phyloP scores from a whole-genome alignment of 805 yeast species.

The Candida taoyuanica region DNA sequence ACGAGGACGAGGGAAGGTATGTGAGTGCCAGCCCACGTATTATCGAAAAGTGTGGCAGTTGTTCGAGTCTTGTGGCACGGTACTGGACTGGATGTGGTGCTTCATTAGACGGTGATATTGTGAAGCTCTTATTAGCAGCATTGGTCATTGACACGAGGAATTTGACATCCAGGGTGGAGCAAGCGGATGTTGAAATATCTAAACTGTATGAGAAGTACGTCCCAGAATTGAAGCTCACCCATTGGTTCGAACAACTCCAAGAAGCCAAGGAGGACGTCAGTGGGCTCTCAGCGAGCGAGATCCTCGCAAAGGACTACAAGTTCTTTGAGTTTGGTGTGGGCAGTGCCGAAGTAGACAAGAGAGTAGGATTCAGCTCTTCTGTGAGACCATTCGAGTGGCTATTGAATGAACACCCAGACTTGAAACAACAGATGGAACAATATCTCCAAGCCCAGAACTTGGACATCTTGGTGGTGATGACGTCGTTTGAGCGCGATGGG shows the following conservation, averaged over 20 bases:
- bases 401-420: conserved; percentile 22
- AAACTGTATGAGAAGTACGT: conserved; percentile 30
- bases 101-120: conserved; percentile 11
- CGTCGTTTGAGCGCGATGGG: conserved; percentile 10
- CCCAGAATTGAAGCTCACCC: not conserved
- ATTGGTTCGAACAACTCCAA: conserved; percentile 33
- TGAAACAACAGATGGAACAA: conserved; percentile 24
- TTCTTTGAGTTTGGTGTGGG: conserved; percentile 44
- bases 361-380: conserved; percentile 73
- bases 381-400: conserved; percentile 52
- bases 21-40: conserved; percentile 56
- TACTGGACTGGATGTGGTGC: conserved; percentile 41
- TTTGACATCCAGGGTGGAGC: conserved; percentile 58
- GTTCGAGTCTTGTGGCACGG: conserved; percentile 67
- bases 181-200: conserved; percentile 47
- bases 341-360: conserved; percentile 25
- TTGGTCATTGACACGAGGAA: conserved; percentile 73
- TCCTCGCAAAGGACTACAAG: conserved; percentile 82
- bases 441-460: conserved; percentile 4
- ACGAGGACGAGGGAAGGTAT: conserved; percentile 59
- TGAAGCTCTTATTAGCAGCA: conserved; percentile 56
- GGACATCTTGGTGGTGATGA: conserved; percentile 15
- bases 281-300: conserved; percentile 55
- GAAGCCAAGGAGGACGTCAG: conserved; percentile 56
- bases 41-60: conserved; percentile 65